Base-by-base conservation (phyloP, 495 filamentous ascomycete genomes). In the Filosporella fistucella region DNA sequence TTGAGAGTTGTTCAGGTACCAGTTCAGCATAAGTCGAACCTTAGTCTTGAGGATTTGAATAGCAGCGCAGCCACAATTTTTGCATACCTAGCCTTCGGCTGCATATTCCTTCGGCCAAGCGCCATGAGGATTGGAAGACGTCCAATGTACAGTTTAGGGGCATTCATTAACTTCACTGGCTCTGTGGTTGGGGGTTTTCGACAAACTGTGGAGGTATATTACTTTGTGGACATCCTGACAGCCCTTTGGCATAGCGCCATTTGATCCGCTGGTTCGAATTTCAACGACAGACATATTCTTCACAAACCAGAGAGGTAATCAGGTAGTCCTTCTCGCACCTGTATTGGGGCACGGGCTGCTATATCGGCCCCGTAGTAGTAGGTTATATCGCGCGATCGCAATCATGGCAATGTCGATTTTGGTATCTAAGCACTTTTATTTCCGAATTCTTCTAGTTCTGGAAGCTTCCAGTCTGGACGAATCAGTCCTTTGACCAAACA, bases 381-480 rank as follows among this genome's bases (percentile, higher is more conserved):
- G 72, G 74, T 0, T 74, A 68, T 49, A 62, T 69, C 28, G 62
- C 65, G 0, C 57, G 57, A 6, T 56, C 58, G n/a, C 68, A 71
- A 37, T 63, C 66, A 1, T 76, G 72, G 72, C 54, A 66, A 10
- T 75, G 68, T 65, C 66, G 68, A 29, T 75, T 68, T 65, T 77
- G 71, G 72, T 74, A 69, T 67, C 64, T 58, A 33, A 61, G 62
- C 2, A 74, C 75, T 14, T 63, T 75, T n/a, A n/a, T 47, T 64
- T 72, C 21, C 71, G 62, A 0, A 47, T 69, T 16, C 46, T 58
- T 22, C 58, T 60, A 3, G 22, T 74, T 5, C 8, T 70, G 24
- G 55, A 65, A 18, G 22, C 66, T 0, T 70, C 76, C 42, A 50
- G 59, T 8, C 71, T 65, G 21, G 69, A 75, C 46, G 72, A 77